Evolutionary conservation across 2,329 filamentous ascomycete genomes (phyloP).

Genomic region (Talaromyces sp.): DNA sequence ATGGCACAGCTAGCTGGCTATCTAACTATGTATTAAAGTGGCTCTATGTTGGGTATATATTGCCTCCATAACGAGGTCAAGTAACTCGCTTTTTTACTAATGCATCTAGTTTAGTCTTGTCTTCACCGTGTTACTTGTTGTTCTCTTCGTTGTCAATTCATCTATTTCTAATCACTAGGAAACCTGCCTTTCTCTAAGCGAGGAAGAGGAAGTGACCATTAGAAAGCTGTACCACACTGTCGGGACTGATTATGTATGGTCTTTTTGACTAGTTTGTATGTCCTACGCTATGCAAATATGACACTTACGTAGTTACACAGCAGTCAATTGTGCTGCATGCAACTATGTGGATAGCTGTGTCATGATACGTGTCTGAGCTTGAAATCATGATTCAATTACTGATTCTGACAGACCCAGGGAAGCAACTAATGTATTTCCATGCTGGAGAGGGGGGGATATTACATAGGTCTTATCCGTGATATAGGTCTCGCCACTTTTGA

Average conservation of each 20-base stretch:
- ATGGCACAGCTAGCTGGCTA: not conserved
- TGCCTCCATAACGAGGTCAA: not conserved
- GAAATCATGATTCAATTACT: not conserved
- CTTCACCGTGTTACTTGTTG: not conserved
- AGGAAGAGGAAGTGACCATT: not conserved
- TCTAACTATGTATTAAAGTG: not conserved
- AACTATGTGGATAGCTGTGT: not conserved
- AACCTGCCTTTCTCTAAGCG: not conserved
- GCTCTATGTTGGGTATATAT: not conserved
- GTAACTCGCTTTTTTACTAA: not conserved
- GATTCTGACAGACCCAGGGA: not conserved
- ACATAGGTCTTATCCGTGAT: not conserved
- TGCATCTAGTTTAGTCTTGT: not conserved
- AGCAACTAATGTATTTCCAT: not conserved
- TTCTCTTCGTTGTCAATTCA: not conserved
- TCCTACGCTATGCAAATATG: not conserved
- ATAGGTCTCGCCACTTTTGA: no score
- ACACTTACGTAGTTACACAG: not conserved
- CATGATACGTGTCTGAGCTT: not conserved
- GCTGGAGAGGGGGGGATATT: not conserved
- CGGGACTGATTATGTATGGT: not conserved
- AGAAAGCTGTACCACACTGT: not conserved
- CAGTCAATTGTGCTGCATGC: not conserved
- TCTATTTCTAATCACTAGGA: not conserved
- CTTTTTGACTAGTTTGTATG: not conserved